Evolutionary conservation across 345 rosid species (phyloP), one percentile per base, ranked within the genome.

Genomic region (Syzygium aromaticum): DNA sequence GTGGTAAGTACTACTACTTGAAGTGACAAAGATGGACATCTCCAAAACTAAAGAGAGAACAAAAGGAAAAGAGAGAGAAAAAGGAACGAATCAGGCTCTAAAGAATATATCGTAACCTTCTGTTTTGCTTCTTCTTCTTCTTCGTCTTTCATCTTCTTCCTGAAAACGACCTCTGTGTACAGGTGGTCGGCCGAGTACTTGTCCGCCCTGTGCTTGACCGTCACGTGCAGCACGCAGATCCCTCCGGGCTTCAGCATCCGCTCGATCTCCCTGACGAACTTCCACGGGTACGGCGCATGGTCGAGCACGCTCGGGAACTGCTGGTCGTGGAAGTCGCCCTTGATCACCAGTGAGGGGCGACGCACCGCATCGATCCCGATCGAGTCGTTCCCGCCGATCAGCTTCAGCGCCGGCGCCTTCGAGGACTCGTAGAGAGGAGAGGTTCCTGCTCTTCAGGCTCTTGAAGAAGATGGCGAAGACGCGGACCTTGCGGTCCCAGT

Each of bases 291-390:
- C 56, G 94, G 95, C 87, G 98, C 99, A 89, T 96, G 98, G 86
- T 96, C 99, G 54, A 97, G 96, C 92, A 94, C 97, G 94, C 96
- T 97, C 0, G 99, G 96, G 93, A 97, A 96, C 86, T 97, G 98
- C 91, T 95, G 98, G 7, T 83, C 86, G 77, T 97, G 99, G 88
- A 97, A 95, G 92, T 95, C 99, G 4, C 99, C 99, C 84, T 91
- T 54, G 1, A 96, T 61, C 7, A 96, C 99, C 84, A 94, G 89
- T 84, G 99, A 98, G 23, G 98, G 99, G 73, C 59, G 90, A 6
- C 98, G 95, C n/a, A 96, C 98, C 43, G 96, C 93, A 87, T 97
- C 99, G 87, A 97, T 94, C 6, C 99, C 99, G 30, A 97, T 84
- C 4, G 99, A 93, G 87, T 96, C 94, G 3, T 61, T 7, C 0